Evolutionary conservation across 2,329 filamentous ascomycete genomes (phyloP).

Genomic region (Fusarium armeniacum): DNA sequence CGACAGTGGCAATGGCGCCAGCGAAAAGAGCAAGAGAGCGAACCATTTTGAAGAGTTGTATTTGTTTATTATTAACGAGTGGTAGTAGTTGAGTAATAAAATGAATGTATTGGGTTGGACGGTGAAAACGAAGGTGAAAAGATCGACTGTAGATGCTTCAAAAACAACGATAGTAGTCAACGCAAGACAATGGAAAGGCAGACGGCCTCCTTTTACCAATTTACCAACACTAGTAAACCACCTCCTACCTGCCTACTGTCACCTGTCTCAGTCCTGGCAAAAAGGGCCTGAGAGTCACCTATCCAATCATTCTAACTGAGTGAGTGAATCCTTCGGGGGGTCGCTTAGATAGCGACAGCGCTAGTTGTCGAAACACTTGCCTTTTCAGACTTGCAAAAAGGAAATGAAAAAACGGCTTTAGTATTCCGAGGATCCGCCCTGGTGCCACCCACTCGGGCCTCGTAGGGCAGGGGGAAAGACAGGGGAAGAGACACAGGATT

Average conservation of each 20-base stretch:
- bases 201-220: conserved; percentile 17
- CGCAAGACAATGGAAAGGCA: not conserved
- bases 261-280: not conserved
- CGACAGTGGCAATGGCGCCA: conserved; percentile 36
- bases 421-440: conserved; percentile 25
- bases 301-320: conserved; percentile 15
- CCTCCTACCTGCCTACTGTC: not conserved
- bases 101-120: conserved; percentile 37
- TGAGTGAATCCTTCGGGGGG: conserved; percentile 34
- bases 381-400: conserved; percentile 18
- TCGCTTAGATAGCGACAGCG: conserved; percentile 24
- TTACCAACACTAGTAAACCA: not conserved
- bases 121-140: conserved; percentile 13
- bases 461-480: conserved; percentile 8
- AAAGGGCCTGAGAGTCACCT: not conserved
- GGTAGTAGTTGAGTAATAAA: conserved; percentile 26
- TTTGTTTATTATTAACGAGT: conserved; percentile 13
- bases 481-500: conserved; percentile 6
- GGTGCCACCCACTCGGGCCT: conserved; percentile 9
- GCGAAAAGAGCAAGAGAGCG: conserved; percentile 49
- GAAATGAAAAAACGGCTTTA: conserved; percentile 26
- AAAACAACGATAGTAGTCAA: conserved; percentile 10
- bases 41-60: conserved; percentile 40
- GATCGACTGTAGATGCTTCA: conserved; percentile 3
- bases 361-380: conserved; percentile 30